Percentiles rank a stretch among this genome's conserved stretches.
Evolutionary conservation across 139 green algal genomes (phyloP).

Genomic region (Edaphochlamys debaryana): DNA sequence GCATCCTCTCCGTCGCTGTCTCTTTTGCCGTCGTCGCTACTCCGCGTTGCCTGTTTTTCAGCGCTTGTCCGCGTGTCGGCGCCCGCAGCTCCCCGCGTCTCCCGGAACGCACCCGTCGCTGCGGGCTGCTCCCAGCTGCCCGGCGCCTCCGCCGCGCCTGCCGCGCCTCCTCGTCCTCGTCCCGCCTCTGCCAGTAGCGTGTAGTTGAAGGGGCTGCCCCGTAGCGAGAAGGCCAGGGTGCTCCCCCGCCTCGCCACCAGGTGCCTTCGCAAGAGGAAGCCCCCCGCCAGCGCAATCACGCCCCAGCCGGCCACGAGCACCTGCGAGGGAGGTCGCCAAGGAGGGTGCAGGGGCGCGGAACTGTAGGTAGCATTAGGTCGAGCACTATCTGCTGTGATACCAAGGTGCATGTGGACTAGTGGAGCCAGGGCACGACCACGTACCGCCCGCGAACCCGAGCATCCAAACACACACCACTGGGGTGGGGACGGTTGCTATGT

Average conservation of each 20-base stretch:
- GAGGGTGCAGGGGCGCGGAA: not conserved
- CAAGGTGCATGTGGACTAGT: too few species aligned
- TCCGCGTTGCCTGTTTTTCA: not conserved
- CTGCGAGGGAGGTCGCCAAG: too few species aligned
- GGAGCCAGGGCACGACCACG: not conserved
- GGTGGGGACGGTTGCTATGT: too few species aligned
- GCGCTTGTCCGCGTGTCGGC: not conserved
- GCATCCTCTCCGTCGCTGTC: not conserved
- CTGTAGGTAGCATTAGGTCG: not conserved
- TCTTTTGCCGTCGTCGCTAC: not conserved
- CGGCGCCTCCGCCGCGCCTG: too few species aligned
- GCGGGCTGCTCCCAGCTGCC: not conserved
- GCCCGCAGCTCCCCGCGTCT: too few species aligned
- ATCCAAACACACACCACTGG: not conserved
- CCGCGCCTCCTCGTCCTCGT: not conserved
- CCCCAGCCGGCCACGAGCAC: too few species aligned
- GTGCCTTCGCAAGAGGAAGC: constrained; percentile 2
- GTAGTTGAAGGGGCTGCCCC: constrained; percentile 31
- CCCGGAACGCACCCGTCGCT: not conserved
- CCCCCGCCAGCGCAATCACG: too few species aligned
- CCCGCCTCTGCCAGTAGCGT: not conserved
- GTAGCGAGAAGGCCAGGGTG: constrained; percentile 17
- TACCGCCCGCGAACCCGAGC: not conserved
- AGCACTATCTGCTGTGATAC: not conserved
- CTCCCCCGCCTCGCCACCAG: not conserved